Conservation (phyloP, 2,329 filamentous ascomycete genomes). For the Raffaelea arxii region DNA sequence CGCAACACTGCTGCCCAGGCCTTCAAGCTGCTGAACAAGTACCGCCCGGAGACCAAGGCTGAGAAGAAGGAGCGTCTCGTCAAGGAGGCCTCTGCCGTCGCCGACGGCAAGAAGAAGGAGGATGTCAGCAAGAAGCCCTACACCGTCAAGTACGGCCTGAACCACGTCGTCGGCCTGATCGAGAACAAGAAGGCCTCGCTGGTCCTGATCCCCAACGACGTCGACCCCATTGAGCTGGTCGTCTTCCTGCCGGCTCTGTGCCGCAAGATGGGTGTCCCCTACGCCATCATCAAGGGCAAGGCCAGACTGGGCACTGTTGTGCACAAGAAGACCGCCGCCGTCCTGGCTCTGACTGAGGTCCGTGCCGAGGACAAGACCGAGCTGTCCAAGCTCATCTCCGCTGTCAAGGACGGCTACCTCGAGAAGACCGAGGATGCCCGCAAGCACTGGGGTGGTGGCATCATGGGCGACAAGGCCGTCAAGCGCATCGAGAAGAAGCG, state of each 20-base stretch:
- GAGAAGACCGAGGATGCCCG: conserved; percentile 89
- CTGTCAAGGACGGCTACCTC: conserved; percentile 96
- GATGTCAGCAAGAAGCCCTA: conserved; percentile 99
- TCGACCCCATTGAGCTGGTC: conserved; percentile 98
- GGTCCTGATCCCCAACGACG: conserved; percentile 98
- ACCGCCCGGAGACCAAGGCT: conserved; percentile 96
- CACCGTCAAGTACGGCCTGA: conserved; percentile 98
- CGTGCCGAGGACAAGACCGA: conserved; percentile 97
- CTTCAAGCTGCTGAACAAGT: conserved; percentile 99
- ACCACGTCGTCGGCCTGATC: conserved; percentile 95
- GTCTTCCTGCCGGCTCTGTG: conserved; percentile 98
- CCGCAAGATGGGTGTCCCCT: conserved; percentile 99
- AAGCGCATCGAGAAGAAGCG: conserved; percentile 71
- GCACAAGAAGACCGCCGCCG: conserved; percentile 99
- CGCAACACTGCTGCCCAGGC: conserved; percentile 93
- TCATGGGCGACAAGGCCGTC: conserved; percentile 95
- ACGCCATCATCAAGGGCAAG: conserved; percentile 99
- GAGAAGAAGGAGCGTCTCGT: conserved; percentile 99
- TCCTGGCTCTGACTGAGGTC: conserved; percentile 92
- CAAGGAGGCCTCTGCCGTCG: conserved; percentile 95
- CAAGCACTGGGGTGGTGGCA: conserved; percentile 97
- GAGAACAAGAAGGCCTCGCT: conserved; percentile 99
- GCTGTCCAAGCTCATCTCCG: conserved; percentile 89
- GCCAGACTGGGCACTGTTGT: conserved; percentile 96
- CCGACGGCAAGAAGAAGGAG: conserved; percentile 99